These are phyloP conservation scores for Cylindrotheca fusiformis DNA, from an alignment of 108 stramenopile species.

Conservation along the genomic window DNA sequence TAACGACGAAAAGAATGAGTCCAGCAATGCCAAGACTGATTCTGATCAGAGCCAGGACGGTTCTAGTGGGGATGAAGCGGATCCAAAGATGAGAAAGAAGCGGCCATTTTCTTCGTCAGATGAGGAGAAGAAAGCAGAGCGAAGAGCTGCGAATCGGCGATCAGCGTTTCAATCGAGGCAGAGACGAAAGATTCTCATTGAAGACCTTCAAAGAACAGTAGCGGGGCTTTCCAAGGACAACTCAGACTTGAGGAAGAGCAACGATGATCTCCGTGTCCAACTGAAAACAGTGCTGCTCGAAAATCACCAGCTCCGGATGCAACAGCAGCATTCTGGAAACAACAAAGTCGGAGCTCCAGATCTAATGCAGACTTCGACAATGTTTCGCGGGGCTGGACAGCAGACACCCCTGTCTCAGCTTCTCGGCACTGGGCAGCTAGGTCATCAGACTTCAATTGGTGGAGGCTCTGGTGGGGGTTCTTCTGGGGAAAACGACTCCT, in stretches of 20 bases:
- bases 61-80: neutral
- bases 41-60: neutral
- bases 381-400: conserved; percentile 13
- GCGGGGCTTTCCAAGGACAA: conserved; percentile 41
- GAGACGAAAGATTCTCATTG: conserved; percentile 54
- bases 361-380: conserved; percentile 9
- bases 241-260: conserved; percentile 34
- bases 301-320: conserved; percentile 33
- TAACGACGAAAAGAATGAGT: too few relatives aligned
- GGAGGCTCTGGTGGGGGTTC: neutral
- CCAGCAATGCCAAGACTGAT: neutral
- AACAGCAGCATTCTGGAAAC: conserved; percentile 8
- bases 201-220: conserved; percentile 46
- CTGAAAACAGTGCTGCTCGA: conserved; percentile 32
- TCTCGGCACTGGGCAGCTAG: neutral
- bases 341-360: neutral
- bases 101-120: neutral
- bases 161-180: conserved; percentile 58
- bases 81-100: neutral
- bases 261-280: conserved; percentile 39
- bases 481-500: neutral
- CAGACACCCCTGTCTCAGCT: conserved; percentile 7
- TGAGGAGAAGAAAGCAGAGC: conserved; percentile 37
- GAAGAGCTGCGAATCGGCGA: conserved; percentile 53
- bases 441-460: neutral